These are phyloP conservation scores for Trypanosoma grayi DNA, from an alignment of 208 protist genomes.

Conservation along the genomic window DNA sequence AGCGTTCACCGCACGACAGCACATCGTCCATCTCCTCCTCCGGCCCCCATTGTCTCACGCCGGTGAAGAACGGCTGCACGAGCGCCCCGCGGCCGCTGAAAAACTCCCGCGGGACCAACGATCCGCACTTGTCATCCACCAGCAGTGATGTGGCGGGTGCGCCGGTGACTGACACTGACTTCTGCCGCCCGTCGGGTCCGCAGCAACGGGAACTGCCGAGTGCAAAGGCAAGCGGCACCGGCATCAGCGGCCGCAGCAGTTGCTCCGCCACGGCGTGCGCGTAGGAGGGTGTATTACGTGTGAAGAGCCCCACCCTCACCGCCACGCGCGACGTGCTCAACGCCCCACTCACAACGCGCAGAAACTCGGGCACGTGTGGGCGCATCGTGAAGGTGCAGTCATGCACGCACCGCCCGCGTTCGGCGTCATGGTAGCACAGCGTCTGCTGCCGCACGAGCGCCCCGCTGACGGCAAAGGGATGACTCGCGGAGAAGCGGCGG, in stretches of 20 bases:
- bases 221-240: constrained; percentile 1
- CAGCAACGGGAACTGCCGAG: constrained; percentile 3
- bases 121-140: constrained; percentile 43
- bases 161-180: constrained; percentile 28
- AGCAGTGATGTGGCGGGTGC: constrained; percentile 47
- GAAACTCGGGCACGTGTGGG: constrained; percentile 36
- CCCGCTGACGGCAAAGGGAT: not conserved
- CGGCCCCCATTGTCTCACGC: not conserved
- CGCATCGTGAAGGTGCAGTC: constrained; percentile 28
- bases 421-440: constrained; percentile 11
- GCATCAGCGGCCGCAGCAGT: constrained; percentile 4
- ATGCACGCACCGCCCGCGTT: not conserved
- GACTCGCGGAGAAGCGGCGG: not conserved
- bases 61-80: constrained; percentile 34
- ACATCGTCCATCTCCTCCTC: constrained; percentile 27
- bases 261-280: constrained; percentile 29
- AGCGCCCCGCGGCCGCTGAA: constrained; percentile 40
- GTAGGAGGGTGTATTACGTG: constrained; percentile 37
- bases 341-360: constrained; percentile 16
- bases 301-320: constrained; percentile 42
- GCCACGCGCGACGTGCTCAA: constrained; percentile 28
- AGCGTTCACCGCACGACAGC: not conserved
- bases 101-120: constrained; percentile 38
- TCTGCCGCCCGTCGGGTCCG: constrained; percentile 22
- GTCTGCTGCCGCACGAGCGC: not conserved